Evolutionary conservation across 805 yeast species (phyloP).

Genomic region (Ogataea wickerhamii): DNA sequence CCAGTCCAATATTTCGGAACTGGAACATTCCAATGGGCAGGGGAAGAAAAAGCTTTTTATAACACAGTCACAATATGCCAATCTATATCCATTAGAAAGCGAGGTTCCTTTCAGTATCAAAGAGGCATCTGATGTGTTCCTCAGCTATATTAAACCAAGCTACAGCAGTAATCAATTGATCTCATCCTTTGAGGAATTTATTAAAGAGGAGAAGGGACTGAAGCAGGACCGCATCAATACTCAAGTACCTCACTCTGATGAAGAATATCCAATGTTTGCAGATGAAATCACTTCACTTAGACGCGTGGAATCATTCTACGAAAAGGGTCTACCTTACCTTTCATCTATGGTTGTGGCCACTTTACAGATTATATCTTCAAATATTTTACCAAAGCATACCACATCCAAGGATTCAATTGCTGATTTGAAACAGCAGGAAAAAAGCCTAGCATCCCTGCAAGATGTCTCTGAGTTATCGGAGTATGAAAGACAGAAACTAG

Average conservation of each 20-base stretch:
- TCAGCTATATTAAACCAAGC: constrained; percentile 58
- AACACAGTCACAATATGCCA: constrained; percentile 32
- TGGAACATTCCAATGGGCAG: constrained; percentile 31
- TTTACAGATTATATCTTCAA: constrained; percentile 58
- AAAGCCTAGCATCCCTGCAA: constrained; percentile 21
- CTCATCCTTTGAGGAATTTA: constrained; percentile 65
- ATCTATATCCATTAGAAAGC: constrained; percentile 28
- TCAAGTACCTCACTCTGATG: constrained; percentile 23
- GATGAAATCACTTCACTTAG: constrained; percentile 41
- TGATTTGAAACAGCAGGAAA: constrained; percentile 13
- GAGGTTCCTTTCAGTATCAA: constrained; percentile 68
- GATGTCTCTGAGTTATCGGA: constrained; percentile 15
- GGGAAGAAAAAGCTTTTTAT: constrained; percentile 31
- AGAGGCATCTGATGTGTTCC: constrained; percentile 73
- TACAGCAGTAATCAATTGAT: constrained; percentile 69
- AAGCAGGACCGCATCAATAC: constrained; percentile 2
- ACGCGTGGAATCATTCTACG: constrained; percentile 61
- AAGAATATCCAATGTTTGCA: constrained; percentile 35
- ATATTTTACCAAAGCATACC: constrained; percentile 30
- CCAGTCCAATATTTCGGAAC: constrained; percentile 26
- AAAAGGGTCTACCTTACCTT: constrained; percentile 47
- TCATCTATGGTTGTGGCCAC: constrained; percentile 63
- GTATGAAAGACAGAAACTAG: constrained; percentile 41
- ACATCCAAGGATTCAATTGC: constrained; percentile 15
- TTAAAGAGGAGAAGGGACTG: constrained; percentile 53